Conservation (phyloP, 768 basidiomycete genomes). For the Naematelia encephala region DNA sequence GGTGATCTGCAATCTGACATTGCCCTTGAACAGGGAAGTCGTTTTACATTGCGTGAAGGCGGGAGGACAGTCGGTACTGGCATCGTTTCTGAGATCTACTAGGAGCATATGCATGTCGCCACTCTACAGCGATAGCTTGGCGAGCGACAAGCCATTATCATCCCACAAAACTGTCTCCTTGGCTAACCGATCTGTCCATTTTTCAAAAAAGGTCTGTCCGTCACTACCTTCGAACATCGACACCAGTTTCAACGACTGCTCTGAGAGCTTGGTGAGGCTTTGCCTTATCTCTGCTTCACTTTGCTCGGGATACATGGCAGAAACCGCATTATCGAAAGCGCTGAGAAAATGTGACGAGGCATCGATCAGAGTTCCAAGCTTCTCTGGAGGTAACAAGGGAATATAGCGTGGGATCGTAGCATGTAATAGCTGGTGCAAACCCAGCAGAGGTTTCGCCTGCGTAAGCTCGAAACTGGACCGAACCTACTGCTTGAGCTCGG, state of each 20-base stretch:
- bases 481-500: constrained; percentile 29
- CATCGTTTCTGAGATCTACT: constrained; percentile 79
- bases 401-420: constrained; percentile 28
- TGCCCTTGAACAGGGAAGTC: constrained; percentile 80
- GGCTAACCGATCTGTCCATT: constrained; percentile 26
- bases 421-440: constrained; percentile 37
- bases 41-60: constrained; percentile 92
- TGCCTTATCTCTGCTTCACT: constrained; percentile 25
- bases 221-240: neutral
- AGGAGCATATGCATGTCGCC: constrained; percentile 30
- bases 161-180: constrained; percentile 27
- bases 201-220: constrained; percentile 11
- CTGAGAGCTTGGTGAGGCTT: constrained; percentile 19
- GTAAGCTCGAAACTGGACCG: neutral
- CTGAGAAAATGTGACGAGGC: constrained; percentile 16
- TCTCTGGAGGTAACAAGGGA: constrained; percentile 11
- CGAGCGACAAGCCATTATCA: neutral
- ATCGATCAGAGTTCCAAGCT: constrained; percentile 9
- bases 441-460: constrained; percentile 35
- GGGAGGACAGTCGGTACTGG: constrained; percentile 95
- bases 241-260: constrained; percentile 4
- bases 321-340: constrained; percentile 34
- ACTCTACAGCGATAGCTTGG: constrained; percentile 8
- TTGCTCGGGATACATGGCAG: constrained; percentile 37
- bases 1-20: constrained; percentile 79